These are phyloP conservation scores for Isabelozyma pseudorhagii DNA, from an alignment of 805 yeast species.

Conservation along the genomic window DNA sequence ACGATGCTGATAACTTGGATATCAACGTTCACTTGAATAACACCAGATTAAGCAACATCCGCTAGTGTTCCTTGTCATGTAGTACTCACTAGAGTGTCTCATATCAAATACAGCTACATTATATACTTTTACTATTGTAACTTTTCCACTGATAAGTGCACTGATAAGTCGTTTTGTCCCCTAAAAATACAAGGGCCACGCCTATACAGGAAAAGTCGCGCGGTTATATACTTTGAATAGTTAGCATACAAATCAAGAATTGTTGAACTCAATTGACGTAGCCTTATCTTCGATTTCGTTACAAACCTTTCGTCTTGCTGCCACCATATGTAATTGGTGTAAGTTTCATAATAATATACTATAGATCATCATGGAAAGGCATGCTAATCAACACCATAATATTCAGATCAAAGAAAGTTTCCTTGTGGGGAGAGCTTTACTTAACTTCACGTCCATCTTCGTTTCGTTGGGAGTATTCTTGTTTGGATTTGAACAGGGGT, in stretches of 20 bases:
- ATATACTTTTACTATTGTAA: background rate
- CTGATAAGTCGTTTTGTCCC: no score
- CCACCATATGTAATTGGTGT: background rate
- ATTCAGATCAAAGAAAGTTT: constrained; percentile 31
- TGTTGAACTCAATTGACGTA: background rate
- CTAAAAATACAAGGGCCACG: background rate
- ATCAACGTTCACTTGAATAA: constrained; percentile 78
- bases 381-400: constrained; percentile 12
- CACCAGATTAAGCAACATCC: constrained; percentile 57
- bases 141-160: background rate
- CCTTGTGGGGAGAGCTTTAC: constrained; percentile 38
- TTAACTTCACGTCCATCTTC: constrained; percentile 42
- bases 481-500: constrained; percentile 46
- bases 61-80: constrained; percentile 16
- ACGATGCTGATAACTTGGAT: constrained; percentile 81
- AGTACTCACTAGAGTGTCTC: background rate
- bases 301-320: no score
- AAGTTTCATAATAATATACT: background rate
- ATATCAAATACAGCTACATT: background rate
- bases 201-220: background rate
- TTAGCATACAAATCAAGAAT: background rate
- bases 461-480: constrained; percentile 43
- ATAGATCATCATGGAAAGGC: background rate
- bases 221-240: no score
- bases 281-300: no score